Evolutionary conservation across 2,329 filamentous ascomycete species (phyloP).

Genomic region (Talaromyces funiculosus): DNA sequence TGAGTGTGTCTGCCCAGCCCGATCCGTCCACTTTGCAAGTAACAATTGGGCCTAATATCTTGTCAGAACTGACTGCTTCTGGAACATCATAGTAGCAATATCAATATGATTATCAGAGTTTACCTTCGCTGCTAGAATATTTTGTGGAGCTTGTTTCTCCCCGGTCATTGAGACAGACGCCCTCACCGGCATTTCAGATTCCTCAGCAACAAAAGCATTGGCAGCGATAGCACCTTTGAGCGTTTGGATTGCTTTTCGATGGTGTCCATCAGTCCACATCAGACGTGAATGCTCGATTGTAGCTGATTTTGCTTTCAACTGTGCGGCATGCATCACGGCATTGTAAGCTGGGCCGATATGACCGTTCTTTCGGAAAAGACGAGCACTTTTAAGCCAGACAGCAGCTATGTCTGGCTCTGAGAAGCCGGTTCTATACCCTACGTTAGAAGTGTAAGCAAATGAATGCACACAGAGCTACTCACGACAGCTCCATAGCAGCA

Average conservation of each 20-base stretch:
- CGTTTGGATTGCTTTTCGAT: constrained; percentile 89
- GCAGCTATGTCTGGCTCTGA: constrained; percentile 23
- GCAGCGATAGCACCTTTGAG: constrained; percentile 79
- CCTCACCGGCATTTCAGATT: constrained; percentile 32
- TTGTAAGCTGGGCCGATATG: constrained; percentile 84
- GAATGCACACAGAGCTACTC: background rate
- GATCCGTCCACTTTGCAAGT: constrained; percentile 94
- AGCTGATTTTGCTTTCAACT: constrained; percentile 76
- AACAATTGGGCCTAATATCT: constrained; percentile 66
- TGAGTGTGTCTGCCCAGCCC: constrained; percentile 86
- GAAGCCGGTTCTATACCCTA: constrained; percentile 7
- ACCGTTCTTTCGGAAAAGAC: constrained; percentile 29
- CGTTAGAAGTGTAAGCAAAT: background rate
- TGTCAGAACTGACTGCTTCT: constrained; percentile 13
- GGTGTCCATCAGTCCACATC: constrained; percentile 87
- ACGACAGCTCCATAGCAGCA: constrained; percentile 75
- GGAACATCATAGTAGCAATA: background rate
- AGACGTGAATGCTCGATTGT: constrained; percentile 92
- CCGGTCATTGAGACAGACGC: constrained; percentile 33
- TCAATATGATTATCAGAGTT: constrained; percentile 6
- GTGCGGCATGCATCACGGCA: constrained; percentile 81
- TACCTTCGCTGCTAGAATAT: constrained; percentile 45
- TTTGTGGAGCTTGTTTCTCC: constrained; percentile 45
- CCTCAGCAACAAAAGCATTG: constrained; percentile 61
- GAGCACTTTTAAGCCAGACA: constrained; percentile 16